phyloP scores from a whole-genome alignment of 176 grass and related monocot species.

The Ensete ventricosum region DNA sequence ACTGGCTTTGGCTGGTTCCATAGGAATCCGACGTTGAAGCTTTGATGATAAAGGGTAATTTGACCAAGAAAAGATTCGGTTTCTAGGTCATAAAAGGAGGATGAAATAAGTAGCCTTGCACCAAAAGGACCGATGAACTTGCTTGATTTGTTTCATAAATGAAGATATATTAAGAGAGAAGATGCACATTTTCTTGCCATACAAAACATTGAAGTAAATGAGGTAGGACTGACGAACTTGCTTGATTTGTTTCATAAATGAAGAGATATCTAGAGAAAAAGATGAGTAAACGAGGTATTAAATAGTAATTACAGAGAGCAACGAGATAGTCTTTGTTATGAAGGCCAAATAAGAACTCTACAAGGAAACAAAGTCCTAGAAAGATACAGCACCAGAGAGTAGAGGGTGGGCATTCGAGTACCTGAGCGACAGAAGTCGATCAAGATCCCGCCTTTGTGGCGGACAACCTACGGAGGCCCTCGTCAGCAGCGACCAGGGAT shows the following conservation, averaged over 20 bases:
- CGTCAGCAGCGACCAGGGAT: constrained; percentile 26
- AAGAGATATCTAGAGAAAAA: not conserved
- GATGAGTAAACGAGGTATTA: not conserved
- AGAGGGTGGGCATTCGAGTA: not conserved
- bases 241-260: not conserved
- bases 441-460: constrained; percentile 18
- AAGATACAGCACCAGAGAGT: not conserved
- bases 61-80: too few species aligned
- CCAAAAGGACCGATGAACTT: too few species aligned
- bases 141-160: not conserved
- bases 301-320: not conserved
- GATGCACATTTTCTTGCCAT: not conserved
- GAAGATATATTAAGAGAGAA: not conserved
- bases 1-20: too few species aligned
- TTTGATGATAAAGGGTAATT: too few species aligned
- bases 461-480: constrained; percentile 41
- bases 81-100: too few species aligned
- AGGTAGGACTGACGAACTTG: not conserved
- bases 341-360: not conserved
- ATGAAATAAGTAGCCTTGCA: too few species aligned
- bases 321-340: not conserved
- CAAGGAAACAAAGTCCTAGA: not conserved
- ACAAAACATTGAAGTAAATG: too few species aligned
- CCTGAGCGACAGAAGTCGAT: not conserved
- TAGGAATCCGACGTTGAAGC: too few species aligned